Evolutionary conservation across 2,329 filamentous ascomycete species (phyloP).

Genomic region (Pseudogymnoascus sp.): DNA sequence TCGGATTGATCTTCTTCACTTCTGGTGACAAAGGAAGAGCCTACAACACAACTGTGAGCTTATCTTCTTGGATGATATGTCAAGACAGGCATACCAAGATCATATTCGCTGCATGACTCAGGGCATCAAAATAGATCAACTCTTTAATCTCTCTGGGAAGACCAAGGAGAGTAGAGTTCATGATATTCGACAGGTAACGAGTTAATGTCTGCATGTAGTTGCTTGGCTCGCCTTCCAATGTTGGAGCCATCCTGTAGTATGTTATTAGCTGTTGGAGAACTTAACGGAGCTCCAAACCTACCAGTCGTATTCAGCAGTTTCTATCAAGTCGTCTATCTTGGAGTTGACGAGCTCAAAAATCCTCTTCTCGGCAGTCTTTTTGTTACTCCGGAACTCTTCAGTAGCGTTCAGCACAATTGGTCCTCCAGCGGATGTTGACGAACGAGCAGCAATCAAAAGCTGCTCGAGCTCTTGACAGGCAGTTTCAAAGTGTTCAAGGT

Average conservation of each 20-base stretch:
- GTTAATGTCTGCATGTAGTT: conserved; percentile 96
- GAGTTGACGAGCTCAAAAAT: conserved; percentile 98
- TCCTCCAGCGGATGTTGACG: conserved; percentile 70
- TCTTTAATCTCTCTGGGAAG: conserved; percentile 95
- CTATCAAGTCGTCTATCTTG: conserved; percentile 95
- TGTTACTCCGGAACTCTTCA: conserved; percentile 75
- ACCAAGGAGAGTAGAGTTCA: conserved; percentile 86
- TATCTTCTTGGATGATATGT: neutral
- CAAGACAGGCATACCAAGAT: conserved; percentile 50
- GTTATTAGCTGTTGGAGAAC: conserved; percentile 13
- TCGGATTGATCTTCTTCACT: conserved; percentile 78
- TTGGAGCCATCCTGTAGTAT: conserved; percentile 43
- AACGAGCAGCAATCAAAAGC: conserved; percentile 74
- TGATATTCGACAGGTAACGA: conserved; percentile 87
- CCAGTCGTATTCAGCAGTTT: conserved; percentile 97
- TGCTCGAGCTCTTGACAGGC: conserved; percentile 86
- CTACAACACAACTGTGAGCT: conserved; percentile 11
- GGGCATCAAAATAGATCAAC: conserved; percentile 92
- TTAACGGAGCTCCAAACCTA: conserved; percentile 34
- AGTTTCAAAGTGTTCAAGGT: conserved; percentile 91
- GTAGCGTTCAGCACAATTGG: conserved; percentile 76
- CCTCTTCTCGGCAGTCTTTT: conserved; percentile 92
- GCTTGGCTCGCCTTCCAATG: conserved; percentile 62
- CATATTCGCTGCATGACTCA: conserved; percentile 80
- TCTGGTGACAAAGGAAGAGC: conserved; percentile 50